These are phyloP conservation scores for Leishmania tropica DNA, from an alignment of 208 protist species.

Conservation along the genomic window DNA sequence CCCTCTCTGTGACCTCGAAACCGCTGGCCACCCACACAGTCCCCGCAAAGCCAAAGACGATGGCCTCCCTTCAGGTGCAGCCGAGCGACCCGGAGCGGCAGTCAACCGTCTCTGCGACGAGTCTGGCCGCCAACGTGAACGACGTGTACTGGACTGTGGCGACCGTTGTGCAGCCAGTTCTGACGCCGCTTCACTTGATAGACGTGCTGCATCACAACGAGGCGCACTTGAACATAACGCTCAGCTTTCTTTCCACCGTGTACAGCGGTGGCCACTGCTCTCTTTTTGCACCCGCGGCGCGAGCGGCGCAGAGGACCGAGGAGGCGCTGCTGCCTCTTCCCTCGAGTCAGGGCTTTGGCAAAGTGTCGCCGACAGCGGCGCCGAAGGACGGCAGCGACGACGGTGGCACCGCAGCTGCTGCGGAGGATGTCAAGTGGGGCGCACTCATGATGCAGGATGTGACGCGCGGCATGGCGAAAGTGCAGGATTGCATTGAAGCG, in stretches of 20 bases:
- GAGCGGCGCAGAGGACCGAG: background rate
- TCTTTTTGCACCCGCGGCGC: conserved; percentile 44
- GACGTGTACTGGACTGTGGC: conserved; percentile 29
- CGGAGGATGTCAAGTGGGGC: conserved; percentile 47
- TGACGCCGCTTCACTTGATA: conserved; percentile 60
- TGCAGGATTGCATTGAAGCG: conserved; percentile 60
- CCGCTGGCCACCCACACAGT: background rate
- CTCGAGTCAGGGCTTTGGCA: background rate
- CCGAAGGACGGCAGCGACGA: background rate
- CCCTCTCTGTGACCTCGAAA: background rate
- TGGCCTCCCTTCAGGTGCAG: background rate
- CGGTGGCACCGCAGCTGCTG: background rate
- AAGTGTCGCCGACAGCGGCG: background rate
- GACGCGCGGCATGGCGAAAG: conserved; percentile 53
- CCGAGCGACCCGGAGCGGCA: background rate
- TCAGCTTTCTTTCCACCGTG: conserved; percentile 65
- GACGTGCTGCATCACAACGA: conserved; percentile 75
- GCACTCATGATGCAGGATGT: conserved; percentile 76
- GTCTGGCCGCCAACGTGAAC: conserved; percentile 6
- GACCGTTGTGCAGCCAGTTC: conserved; percentile 40
- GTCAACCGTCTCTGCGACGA: background rate
- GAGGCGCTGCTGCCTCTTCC: background rate
- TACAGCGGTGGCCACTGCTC: conserved; percentile 87
- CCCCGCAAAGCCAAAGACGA: background rate
- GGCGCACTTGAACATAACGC: conserved; percentile 47